Base-by-base conservation (phyloP, 352 stramenopile genomes). In the Pythium volutum region DNA sequence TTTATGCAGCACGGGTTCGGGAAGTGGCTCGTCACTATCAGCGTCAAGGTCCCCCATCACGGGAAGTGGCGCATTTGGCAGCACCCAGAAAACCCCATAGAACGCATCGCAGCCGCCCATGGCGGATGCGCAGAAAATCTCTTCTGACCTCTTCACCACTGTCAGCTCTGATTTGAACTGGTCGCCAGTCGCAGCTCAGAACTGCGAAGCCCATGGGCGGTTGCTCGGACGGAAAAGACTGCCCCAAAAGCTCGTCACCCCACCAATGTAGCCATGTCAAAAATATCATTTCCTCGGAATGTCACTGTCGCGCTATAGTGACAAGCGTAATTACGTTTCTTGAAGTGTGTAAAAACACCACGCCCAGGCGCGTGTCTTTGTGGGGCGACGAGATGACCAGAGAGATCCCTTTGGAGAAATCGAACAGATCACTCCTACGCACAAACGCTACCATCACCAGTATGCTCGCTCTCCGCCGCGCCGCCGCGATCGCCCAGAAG, bases 401-500 rank as follows among this genome's bases (percentile, higher is more conserved):
- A 8, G 10, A 29, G 8, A 14, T 48, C 42, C 20, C n/a, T 48
- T n/a, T 4, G 27, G 16, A 29, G 10, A n/a, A 48, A 25, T 48
- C 42, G n/a, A 29, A n/a, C 42, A 36, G 31, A 43, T 43, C 6
- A 43, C 36, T 15, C 36, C 8, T 18, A 42, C 36, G 6, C 16
- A n/a, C n/a, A n/a, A n/a, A 27, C 4, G 6, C 16, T 14, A 53
- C 16, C 34, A 20, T 16, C 51, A 73, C 33, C 27, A n/a, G n/a
- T n/a, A 94, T 94, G 84, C 77, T 94, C 52, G 74, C 81, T 42
- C 66, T 81, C 48, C 81, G 81, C 60, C 82, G 84, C 57, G 79
- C 75, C 66, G 74, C 71, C 54, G 54, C 69, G 36, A 62, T 62
- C 59, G 72, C 68, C 56, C 70, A 70, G 59, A 85, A 86, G 70